Evolutionary conservation across 129 eudicot species (phyloP), one percentile per base, ranked within the genome.

Genomic region (Tagetes patula): DNA sequence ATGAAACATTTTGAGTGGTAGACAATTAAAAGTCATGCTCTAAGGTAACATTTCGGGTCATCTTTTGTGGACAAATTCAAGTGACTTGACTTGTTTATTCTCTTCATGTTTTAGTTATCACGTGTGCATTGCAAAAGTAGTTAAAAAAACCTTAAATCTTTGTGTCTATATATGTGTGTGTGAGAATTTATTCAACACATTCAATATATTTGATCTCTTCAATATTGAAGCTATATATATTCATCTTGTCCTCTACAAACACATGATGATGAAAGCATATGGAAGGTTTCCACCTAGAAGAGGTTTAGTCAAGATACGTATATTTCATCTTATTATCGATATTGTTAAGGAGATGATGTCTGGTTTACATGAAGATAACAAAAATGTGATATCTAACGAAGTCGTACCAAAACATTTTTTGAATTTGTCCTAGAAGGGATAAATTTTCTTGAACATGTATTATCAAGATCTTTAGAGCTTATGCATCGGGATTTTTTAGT

Each of bases 241-340:
- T 40, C 6, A 55, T 42, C 33, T 55, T 8, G 3, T 62, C 50
- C 30, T 76, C 1, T 33, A 11, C 6, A 45, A 47, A 61, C 49
- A 42, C 33, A 12, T 6, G 27, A 59, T 59, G 50, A 56, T 13
- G 61, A 31, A 59, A 69, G 40, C 20, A 7, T 33, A 47, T 47
- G 75, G 30, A 46, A 70, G 69, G 70, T 10, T 77, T 69, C 81
- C 81, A 27, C 81, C 81, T 47, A 69, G 68, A 58, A 74, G 81
- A 7, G 81, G 81, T 37, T 54, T 45, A 69, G 69, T 77, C 12
- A 77, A 59, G 38, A 6, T 47, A 39, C 75, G 70, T 12, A 77
- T 77, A 45, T 40, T 77, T 48, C 53, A 12, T 37, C 75, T 58
- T 38, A 47, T 69, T 14, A 27, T 77, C 38, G 45, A 59, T 43